Conservation (phyloP, 148 eudicot species). For the Diospyros lotus region DNA sequence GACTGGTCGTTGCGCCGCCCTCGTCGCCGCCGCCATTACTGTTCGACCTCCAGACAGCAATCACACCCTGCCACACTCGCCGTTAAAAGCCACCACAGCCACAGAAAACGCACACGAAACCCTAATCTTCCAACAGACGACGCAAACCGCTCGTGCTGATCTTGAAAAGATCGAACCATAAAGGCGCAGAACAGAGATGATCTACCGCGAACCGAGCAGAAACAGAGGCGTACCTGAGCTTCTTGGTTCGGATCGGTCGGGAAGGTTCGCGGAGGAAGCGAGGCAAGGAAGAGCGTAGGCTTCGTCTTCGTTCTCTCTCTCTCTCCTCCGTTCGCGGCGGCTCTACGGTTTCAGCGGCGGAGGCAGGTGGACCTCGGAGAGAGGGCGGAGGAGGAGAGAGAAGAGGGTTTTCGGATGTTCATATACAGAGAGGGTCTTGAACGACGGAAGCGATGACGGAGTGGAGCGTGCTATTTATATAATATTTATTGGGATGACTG, state of each 20-base stretch:
- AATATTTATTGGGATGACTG: no score
- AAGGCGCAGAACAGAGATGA: not conserved
- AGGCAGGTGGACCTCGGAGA: slow-evolving; percentile 13
- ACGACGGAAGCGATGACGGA: no score
- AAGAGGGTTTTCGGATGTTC: no score
- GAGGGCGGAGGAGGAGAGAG: not conserved
- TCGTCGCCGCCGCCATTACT: slow-evolving; percentile 20
- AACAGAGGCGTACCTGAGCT: slow-evolving; percentile 2
- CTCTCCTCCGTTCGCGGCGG: slow-evolving; percentile 1
- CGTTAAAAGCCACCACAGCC: not conserved
- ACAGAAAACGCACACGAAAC: not conserved
- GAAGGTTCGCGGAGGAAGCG: not conserved
- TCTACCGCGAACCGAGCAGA: not conserved
- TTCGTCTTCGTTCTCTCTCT: not conserved
- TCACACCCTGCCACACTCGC: not conserved
- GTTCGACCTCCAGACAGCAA: slow-evolving; percentile 9
- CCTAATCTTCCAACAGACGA: not conserved
- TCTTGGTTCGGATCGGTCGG: slow-evolving; percentile 1
- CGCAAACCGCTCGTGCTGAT: not conserved
- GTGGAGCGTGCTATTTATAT: no score
- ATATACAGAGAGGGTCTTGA: no score
- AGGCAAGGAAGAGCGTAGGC: not conserved
- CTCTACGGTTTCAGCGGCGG: slow-evolving; percentile 12
- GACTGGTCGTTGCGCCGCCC: slow-evolving; percentile 24
- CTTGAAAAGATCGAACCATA: not conserved